phyloP scores from a whole-genome alignment of 1,284 basidiomycete genomes.

The Pyrrhoderma lamaoense region DNA sequence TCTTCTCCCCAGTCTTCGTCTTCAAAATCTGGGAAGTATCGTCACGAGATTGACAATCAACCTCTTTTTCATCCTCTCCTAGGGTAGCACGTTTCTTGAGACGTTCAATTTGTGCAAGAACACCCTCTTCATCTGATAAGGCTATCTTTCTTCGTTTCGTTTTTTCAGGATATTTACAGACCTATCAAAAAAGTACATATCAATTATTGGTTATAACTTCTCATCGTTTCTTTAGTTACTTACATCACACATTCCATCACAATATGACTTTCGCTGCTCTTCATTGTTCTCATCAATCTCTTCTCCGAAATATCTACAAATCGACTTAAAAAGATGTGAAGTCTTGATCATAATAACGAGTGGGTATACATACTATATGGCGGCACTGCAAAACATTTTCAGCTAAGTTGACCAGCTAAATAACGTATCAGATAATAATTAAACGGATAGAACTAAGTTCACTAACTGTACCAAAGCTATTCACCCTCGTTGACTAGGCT shows the following conservation, averaged over 20 bases:
- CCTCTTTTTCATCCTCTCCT: conserved; percentile 24
- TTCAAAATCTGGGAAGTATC: not conserved
- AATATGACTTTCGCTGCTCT: conserved; percentile 47
- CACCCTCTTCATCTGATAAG: conserved; percentile 43
- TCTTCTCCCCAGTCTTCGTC: not conserved
- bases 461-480: conserved; percentile 60
- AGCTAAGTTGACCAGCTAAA: conserved; percentile 58
- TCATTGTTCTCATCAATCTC: conserved; percentile 46
- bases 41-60: not conserved
- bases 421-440: not conserved
- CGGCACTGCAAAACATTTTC: conserved; percentile 61
- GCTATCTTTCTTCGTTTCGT: conserved; percentile 39
- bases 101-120: conserved; percentile 27
- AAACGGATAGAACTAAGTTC: not conserved
- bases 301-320: conserved; percentile 84
- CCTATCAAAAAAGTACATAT: conserved; percentile 34
- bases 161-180: conserved; percentile 71
- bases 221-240: conserved; percentile 23
- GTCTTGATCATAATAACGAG: not conserved
- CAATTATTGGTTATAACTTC: not conserved
- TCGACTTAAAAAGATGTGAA: conserved; percentile 37
- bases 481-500: conserved; percentile 56
- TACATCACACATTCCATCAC: conserved; percentile 81
- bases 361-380: conserved; percentile 52
- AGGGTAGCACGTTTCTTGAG: conserved; percentile 22